A percentile compares a stretch with the other conserved stretches of the same genome.
phyloP scores from a whole-genome alignment of 1,139 yeast species.

The Yamadazyma atmosphaerica region DNA sequence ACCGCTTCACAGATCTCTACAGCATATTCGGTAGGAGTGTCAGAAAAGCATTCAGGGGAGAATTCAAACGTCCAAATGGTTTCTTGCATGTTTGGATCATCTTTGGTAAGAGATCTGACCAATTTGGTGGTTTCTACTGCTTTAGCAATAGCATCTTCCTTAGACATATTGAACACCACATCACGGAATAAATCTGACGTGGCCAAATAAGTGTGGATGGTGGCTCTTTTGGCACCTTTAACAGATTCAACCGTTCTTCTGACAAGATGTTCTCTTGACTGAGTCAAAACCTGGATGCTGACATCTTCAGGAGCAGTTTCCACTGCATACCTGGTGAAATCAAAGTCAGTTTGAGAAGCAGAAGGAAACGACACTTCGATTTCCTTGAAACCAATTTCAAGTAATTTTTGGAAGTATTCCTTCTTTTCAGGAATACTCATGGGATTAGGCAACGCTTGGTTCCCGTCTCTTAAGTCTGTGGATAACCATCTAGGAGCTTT shows the following conservation, averaged over 20 bases:
- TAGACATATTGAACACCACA: slow-evolving; percentile 83
- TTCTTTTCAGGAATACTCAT: slow-evolving; percentile 91
- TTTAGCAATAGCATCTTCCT: slow-evolving; percentile 73
- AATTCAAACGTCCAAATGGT: slow-evolving; percentile 92
- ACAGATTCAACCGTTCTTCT: slow-evolving; percentile 86
- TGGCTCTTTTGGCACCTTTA: slow-evolving; percentile 87
- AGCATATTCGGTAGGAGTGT: slow-evolving; percentile 82
- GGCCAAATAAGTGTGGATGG: slow-evolving; percentile 88
- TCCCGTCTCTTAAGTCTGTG: slow-evolving; percentile 95
- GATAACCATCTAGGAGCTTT: slow-evolving; percentile 96
- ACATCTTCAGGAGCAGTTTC: slow-evolving; percentile 94
- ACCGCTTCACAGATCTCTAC: slow-evolving; percentile 94
- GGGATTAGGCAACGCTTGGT: slow-evolving; percentile 96
- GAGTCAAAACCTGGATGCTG: slow-evolving; percentile 86
- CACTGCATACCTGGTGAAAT: slow-evolving; percentile 90
- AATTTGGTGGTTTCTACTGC: slow-evolving; percentile 83
- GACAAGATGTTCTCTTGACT: slow-evolving; percentile 88
- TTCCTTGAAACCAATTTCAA: slow-evolving; percentile 94
- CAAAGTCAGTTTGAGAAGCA: slow-evolving; percentile 94
- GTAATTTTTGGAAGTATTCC: slow-evolving; percentile 77
- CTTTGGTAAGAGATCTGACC: slow-evolving; percentile 83
- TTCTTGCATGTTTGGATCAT: slow-evolving; percentile 68
- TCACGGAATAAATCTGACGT: slow-evolving; percentile 90
- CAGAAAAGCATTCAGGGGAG: slow-evolving; percentile 94
- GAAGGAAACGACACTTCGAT: slow-evolving; percentile 97